These are phyloP conservation scores for Coemansia sp. DNA, from an alignment of 192 early-diverging fungal genomes.

Conservation along the genomic window DNA sequence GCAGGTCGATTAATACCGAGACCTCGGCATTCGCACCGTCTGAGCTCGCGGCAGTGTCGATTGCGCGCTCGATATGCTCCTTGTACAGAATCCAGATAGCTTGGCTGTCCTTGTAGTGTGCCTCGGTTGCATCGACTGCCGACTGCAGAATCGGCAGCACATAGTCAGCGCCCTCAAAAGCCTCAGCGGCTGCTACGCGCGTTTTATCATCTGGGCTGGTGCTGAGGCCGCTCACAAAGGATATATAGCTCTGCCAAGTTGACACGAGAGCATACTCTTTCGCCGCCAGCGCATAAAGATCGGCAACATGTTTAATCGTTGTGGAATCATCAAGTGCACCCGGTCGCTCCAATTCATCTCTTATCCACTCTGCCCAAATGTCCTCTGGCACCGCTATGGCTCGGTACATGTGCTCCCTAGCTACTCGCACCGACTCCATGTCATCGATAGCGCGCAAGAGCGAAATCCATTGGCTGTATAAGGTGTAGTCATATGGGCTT, in stretches of 20 bases:
- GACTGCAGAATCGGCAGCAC: conserved; percentile 10
- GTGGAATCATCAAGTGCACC: conserved; percentile 6
- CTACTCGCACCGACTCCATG: conserved; percentile 35
- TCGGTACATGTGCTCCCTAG: conserved; percentile 27
- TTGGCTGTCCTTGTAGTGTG: conserved; percentile 26
- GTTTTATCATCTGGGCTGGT: not conserved
- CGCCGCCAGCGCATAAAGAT: conserved; percentile 16
- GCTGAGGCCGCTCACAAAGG: conserved; percentile 16
- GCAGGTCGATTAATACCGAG: conserved; percentile 11
- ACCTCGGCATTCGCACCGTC: not conserved
- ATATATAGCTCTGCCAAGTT: conserved; percentile 39
- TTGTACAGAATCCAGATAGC: conserved; percentile 30
- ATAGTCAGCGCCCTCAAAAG: conserved; percentile 21
- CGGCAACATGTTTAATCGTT: conserved; percentile 9
- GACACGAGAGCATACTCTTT: conserved; percentile 21
- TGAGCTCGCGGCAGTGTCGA: not conserved
- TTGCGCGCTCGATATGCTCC: conserved; percentile 16
- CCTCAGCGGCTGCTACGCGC: conserved; percentile 19
- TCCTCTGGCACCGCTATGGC: conserved; percentile 32
- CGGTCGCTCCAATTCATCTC: conserved; percentile 28
- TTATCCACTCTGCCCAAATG: conserved; percentile 28
- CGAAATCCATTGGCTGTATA: conserved; percentile 37
- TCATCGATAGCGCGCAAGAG: conserved; percentile 33
- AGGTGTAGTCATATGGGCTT: conserved; percentile 37
- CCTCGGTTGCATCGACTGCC: conserved; percentile 24